These are phyloP conservation scores for Epichloe sylvatica DNA, from an alignment of 2,329 filamentous ascomycete genomes.

Conservation along the genomic window DNA sequence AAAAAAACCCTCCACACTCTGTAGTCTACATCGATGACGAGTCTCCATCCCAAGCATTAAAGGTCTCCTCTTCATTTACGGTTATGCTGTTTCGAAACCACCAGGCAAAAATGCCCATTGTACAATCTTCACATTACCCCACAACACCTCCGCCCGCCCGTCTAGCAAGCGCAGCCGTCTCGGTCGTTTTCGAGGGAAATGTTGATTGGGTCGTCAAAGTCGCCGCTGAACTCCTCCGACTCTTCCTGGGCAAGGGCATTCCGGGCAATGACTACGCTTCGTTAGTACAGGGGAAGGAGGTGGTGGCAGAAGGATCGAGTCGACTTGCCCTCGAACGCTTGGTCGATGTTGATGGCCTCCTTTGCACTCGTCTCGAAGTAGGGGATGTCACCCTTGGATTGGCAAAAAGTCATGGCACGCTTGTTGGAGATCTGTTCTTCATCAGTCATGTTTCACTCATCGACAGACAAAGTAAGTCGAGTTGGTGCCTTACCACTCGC, in stretches of 20 bases:
- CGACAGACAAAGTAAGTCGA: not conserved
- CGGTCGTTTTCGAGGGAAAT: constrained; percentile 92
- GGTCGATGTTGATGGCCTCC: constrained; percentile 96
- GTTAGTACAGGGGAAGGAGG: not conserved
- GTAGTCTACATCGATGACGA: constrained; percentile 8
- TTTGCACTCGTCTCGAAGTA: constrained; percentile 99
- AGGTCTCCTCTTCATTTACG: constrained; percentile 2
- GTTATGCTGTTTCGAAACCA: constrained; percentile 6
- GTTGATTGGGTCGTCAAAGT: constrained; percentile 96
- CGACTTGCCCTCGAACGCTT: constrained; percentile 49
- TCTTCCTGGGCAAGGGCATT: constrained; percentile 95
- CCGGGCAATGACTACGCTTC: constrained; percentile 67
- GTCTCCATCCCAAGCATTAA: not conserved
- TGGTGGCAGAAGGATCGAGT: not conserved
- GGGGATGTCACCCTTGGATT: constrained; percentile 91
- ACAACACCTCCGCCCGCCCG: not conserved
- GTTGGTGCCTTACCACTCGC: constrained; percentile 51
- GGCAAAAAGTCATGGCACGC: constrained; percentile 92
- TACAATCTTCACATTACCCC: not conserved
- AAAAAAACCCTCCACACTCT: constrained; percentile 4
- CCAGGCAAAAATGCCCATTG: not conserved
- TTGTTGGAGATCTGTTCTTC: constrained; percentile 68
- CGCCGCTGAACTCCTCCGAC: constrained; percentile 91
- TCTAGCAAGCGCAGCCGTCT: constrained; percentile 83
- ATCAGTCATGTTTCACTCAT: not conserved